These are phyloP conservation scores for Picea glauca DNA, from an alignment of 75 land plant species.

Conservation along the genomic window DNA sequence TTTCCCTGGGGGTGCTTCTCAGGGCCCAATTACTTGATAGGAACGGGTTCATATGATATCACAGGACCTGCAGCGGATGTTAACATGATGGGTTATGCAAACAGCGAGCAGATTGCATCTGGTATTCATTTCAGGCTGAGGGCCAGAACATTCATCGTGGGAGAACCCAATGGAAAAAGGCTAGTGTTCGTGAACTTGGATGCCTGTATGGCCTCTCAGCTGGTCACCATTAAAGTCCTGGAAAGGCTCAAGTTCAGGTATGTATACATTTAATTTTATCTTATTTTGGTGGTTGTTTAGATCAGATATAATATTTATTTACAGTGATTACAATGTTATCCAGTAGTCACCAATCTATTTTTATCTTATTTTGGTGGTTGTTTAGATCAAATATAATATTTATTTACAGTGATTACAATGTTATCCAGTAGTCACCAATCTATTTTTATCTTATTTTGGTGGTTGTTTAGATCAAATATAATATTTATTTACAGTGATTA, in stretches of 20 bases:
- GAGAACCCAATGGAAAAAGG: constrained; percentile 70
- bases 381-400: not conserved
- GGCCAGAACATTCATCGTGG: constrained; percentile 86
- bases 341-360: too few relatives aligned
- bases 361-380: not conserved
- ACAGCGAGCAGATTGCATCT: constrained; percentile 72
- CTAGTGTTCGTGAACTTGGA: constrained; percentile 89
- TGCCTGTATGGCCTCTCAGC: constrained; percentile 96
- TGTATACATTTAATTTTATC: not conserved
- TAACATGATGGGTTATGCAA: constrained; percentile 99
- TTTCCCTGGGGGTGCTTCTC: too few relatives aligned
- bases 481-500: too few relatives aligned
- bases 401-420: too few relatives aligned
- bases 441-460: not conserved
- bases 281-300: too few relatives aligned
- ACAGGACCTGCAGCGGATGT: constrained; percentile 99
- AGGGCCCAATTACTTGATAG: constrained; percentile 34
- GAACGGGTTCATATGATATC: constrained; percentile 91
- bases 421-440: too few relatives aligned
- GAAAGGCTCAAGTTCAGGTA: constrained; percentile 81
- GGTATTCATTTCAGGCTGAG: constrained; percentile 88
- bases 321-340: too few relatives aligned
- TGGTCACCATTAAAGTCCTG: constrained; percentile 77
- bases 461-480: not conserved
- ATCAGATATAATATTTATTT: too few relatives aligned